Base-by-base conservation (phyloP, 768 basidiomycete genomes). In the Mycena rosella region DNA sequence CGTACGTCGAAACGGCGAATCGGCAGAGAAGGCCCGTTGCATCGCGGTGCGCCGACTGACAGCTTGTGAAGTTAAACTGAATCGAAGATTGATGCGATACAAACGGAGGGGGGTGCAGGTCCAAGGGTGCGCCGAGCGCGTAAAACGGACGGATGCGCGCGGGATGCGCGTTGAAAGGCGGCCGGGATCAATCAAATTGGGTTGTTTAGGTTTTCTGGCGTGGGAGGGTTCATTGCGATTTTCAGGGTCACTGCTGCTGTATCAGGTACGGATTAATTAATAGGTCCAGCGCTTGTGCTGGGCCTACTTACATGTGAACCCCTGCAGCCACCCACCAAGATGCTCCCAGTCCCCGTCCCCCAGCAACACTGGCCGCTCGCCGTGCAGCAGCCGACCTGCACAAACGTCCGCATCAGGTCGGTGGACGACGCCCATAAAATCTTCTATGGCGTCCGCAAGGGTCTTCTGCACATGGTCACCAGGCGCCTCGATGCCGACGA, bases 351-450 rank as follows among this genome's bases (percentile, higher is more conserved):
- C n/a, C n/a, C 58, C 27, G 42, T 48, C 52, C 58, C 53, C 0
- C 53, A 54, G 29, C 63, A 22, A 54, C 60, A 26, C 30, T 62
- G 49, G 42, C 62, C 55, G 56, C 52, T 49, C 56, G n/a, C 57
- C 3, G 51, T 34, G 89, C 93, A 95, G 74, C 86, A 85, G 66
- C 93, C 93, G 48, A 94, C 93, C 40, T 91, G 89, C 76, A 85
- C 80, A 56, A 88, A 90, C 72, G 80, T 89, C 62, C 91, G 92
- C 74, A 92, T 94, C 72, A 90, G 92, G 70, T 91, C 91, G 40
- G 89, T 88, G 30, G 84, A 85, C 59, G 93, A 94, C 77, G 92
- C 92, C 3, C 93, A 94, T 78, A 91, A 88, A 76, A 90, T 95
- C 74, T 94, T 94, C 79, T 88, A 85, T 72, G 93, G 89, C 27